Evolutionary conservation across 495 filamentous ascomycete genomes (phyloP), one percentile per base, ranked within the genome.

Genomic region (Penicillium paradoxum): DNA sequence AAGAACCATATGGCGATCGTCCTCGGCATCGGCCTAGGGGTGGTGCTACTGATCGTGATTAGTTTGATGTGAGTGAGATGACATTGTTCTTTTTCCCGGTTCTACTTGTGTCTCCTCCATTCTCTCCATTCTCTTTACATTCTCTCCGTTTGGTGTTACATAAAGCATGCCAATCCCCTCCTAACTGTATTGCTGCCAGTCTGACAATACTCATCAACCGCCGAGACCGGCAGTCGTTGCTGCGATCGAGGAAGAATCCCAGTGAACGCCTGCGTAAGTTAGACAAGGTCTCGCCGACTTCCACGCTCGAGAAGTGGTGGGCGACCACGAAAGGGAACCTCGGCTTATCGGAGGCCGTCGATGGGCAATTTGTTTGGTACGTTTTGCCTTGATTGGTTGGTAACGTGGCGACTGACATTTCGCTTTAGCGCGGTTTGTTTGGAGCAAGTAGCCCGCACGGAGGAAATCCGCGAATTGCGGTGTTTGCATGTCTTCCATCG

Each of bases 401-500:
- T 11, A 29, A 25, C 1, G 10, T 5, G 41, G 9, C 32, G 7
- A 45, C 44, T 57, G 24, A 55, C 45, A 0, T 32, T 36, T 1
- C 22, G 6, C n/a, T 36, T 27, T 17, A 77, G 74, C 51, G 72
- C 68, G 1, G 65, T 77, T 21, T 77, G 74, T 41, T 60, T 77
- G 17, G 74, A 77, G 11, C 62, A 69, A 32, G 74, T 77, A 15
- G 56, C 63, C 13, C 70, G 60, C 24, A 56, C 61, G 2, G 66
- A 77, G 33, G 68, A 73, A 41, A 73, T 77, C 41, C 66, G 69
- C 9, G 70, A 77, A 39, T 43, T 77, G 44, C 70, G 67, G 41
- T 77, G 74, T 42, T 57, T 72, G 43, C 74, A 77, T 45, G 73
- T 77, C 13, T 77, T 77, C 45, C 74, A 77, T 44, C 65, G 68